Evolutionary conservation across 2,329 filamentous ascomycete genomes (phyloP).

Genomic region (Teratosphaeria gauchensis): DNA sequence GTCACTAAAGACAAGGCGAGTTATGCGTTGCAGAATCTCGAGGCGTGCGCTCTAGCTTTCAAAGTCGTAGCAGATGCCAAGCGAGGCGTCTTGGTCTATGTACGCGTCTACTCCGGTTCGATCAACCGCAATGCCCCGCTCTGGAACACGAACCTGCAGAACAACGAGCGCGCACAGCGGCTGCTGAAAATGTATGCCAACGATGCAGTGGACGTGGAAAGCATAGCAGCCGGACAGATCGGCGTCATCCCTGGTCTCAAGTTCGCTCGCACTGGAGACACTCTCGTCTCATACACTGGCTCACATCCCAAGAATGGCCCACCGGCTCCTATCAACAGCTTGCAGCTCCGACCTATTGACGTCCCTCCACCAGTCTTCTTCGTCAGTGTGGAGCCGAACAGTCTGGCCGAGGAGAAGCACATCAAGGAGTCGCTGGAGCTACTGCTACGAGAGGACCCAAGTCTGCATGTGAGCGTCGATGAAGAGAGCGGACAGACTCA

Average conservation of each 20-base stretch:
- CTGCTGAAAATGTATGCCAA: constrained; percentile 84
- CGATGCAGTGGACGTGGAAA: constrained; percentile 73
- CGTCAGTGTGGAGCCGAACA: constrained; percentile 77
- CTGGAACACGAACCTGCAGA: constrained; percentile 77
- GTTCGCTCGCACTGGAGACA: constrained; percentile 86
- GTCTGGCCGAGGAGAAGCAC: constrained; percentile 67
- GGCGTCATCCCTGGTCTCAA: constrained; percentile 88
- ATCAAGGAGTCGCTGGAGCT: constrained; percentile 67
- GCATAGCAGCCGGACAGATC: constrained; percentile 78
- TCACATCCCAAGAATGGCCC: constrained; percentile 53
- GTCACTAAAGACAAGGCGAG: constrained; percentile 31
- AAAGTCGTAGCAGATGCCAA: constrained; percentile 87
- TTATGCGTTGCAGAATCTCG: constrained; percentile 49
- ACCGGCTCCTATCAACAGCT: constrained; percentile 56
- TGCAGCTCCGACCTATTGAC: constrained; percentile 79
- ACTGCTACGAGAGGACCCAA: constrained; percentile 84
- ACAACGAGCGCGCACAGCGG: constrained; percentile 69
- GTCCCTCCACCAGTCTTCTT: constrained; percentile 95
- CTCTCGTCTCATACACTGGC: constrained; percentile 64
- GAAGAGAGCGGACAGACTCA: constrained; percentile 89
- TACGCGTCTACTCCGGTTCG: constrained; percentile 80
- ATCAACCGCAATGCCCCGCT: constrained; percentile 64
- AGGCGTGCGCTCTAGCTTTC: constrained; percentile 65
- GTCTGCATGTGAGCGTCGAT: constrained; percentile 72
- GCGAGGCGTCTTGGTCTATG: constrained; percentile 80